Conservation (phyloP, 2,329 filamentous ascomycete species). For the Ceratocystis smalleyi region DNA sequence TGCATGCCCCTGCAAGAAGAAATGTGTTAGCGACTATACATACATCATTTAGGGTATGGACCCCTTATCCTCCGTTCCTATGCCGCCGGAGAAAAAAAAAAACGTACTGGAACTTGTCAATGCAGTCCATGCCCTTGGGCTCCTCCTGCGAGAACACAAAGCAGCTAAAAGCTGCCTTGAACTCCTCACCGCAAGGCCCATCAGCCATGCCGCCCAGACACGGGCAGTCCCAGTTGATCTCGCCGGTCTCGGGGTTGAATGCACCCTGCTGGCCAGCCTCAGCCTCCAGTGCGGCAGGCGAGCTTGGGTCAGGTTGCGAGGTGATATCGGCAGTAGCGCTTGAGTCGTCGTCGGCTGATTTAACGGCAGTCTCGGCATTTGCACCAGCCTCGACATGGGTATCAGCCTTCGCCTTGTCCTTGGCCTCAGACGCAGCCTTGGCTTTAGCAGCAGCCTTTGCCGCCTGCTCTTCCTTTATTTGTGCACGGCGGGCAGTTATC, state of each 20-base stretch:
- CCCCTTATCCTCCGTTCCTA: no score
- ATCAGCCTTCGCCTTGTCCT: conserved; percentile 18
- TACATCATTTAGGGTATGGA: not conserved
- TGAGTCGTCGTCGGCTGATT: conserved; percentile 16
- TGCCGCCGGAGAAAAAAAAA: not conserved
- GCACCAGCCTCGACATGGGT: conserved; percentile 16
- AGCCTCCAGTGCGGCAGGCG: conserved; percentile 48
- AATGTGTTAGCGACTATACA: not conserved
- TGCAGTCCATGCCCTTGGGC: conserved; percentile 94
- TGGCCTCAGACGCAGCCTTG: conserved; percentile 22
- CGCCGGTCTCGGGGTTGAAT: conserved; percentile 95
- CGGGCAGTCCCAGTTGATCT: conserved; percentile 99
- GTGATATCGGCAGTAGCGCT: conserved; percentile 18
- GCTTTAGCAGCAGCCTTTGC: conserved; percentile 18
- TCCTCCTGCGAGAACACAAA: conserved; percentile 93
- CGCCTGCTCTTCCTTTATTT: conserved; percentile 27
- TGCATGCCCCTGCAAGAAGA: conserved; percentile 63
- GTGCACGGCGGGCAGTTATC: conserved; percentile 45
- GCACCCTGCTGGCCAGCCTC: conserved; percentile 79
- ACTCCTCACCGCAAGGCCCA: conserved; percentile 88
- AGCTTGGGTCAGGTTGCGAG: conserved; percentile 21
- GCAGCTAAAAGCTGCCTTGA: conserved; percentile 91
- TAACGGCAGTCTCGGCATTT: conserved; percentile 17
- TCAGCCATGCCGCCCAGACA: conserved; percentile 95
- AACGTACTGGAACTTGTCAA: conserved; percentile 88